These are phyloP conservation scores for Diaporthe citri DNA, from an alignment of 2,329 filamentous ascomycete species.

Conservation along the genomic window DNA sequence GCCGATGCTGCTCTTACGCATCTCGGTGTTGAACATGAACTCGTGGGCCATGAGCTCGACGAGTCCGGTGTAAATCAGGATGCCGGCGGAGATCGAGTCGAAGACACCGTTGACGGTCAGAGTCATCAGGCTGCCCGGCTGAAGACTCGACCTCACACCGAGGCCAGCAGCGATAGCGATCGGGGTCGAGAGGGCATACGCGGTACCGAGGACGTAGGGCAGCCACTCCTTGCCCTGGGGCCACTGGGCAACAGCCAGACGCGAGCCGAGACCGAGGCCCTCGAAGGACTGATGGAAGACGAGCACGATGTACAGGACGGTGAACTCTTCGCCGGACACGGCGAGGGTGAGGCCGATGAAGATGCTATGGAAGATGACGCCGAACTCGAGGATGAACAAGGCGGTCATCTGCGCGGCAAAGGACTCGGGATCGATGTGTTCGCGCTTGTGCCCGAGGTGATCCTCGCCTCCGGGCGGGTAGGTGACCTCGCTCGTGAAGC, in stretches of 20 bases:
- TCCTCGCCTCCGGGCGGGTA: slow-evolving; percentile 41
- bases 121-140: slow-evolving; percentile 55
- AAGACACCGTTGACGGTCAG: slow-evolving; percentile 60
- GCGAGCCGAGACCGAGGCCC: slow-evolving; percentile 71
- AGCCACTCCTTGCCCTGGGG: slow-evolving; percentile 55
- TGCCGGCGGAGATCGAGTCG: slow-evolving; percentile 61
- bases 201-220: slow-evolving; percentile 61
- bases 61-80: slow-evolving; percentile 62
- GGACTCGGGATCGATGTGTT: slow-evolving; percentile 41
- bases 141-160: slow-evolving; percentile 48
- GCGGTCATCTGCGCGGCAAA: slow-evolving; percentile 59
- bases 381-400: slow-evolving; percentile 67
- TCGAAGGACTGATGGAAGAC: slow-evolving; percentile 76
- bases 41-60: slow-evolving; percentile 63
- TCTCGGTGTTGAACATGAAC: slow-evolving; percentile 59
- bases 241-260: slow-evolving; percentile 69
- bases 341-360: slow-evolving; percentile 74
- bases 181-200: slow-evolving; percentile 65
- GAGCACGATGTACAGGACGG: slow-evolving; percentile 69
- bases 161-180: slow-evolving; percentile 64
- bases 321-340: slow-evolving; percentile 69
- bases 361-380: slow-evolving; percentile 73
- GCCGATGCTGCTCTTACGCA: slow-evolving; percentile 53
- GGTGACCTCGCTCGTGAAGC: slow-evolving; percentile 37
- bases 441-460: slow-evolving; percentile 39